A percentile compares a stretch with the other conserved stretches of the same genome.
Evolutionary conservation across 1,284 basidiomycete genomes (phyloP).

Genomic region (Kwoniella shivajii): DNA sequence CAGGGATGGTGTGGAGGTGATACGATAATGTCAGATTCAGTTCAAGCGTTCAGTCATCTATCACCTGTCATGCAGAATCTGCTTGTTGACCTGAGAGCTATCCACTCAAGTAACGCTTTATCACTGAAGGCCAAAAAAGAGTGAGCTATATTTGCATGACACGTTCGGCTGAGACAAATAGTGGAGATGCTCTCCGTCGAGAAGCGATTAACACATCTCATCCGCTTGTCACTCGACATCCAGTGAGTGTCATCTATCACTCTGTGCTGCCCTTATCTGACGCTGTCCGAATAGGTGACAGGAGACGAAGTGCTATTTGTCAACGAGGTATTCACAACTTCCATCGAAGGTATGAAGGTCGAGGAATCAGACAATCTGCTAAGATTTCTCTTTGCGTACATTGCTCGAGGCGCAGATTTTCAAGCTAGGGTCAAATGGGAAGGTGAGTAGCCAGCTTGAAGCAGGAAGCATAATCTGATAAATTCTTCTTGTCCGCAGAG

Average conservation of each 20-base stretch:
- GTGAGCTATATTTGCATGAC: not conserved
- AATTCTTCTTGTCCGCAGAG: not conserved
- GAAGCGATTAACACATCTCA: constrained; percentile 8
- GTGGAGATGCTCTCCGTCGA: constrained; percentile 3
- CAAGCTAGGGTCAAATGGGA: constrained; percentile 18
- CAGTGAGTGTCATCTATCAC: not conserved
- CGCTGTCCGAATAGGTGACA: not conserved
- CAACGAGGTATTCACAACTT: constrained; percentile 7
- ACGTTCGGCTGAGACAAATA: not conserved
- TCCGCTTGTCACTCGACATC: constrained; percentile 15
- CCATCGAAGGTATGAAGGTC: constrained; percentile 8
- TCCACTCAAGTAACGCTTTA: constrained; percentile 5
- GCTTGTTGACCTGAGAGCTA: constrained; percentile 3
- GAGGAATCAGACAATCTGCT: constrained; percentile 15
- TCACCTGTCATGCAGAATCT: constrained; percentile 8
- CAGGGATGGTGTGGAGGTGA: constrained; percentile 18
- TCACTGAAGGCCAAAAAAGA: constrained; percentile 2
- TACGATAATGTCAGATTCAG: constrained; percentile 9
- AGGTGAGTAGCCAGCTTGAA: constrained; percentile 2
- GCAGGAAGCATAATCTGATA: not conserved
- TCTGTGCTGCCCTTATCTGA: not conserved
- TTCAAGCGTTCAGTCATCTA: constrained; percentile 11
- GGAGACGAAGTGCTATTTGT: constrained; percentile 10
- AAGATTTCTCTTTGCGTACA: constrained; percentile 11
- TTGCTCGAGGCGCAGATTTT: constrained; percentile 5